Evolutionary conservation across 2,329 filamentous ascomycete species (phyloP), one percentile per base, ranked within the genome.

Genomic region (Microdochium bolleyi): DNA sequence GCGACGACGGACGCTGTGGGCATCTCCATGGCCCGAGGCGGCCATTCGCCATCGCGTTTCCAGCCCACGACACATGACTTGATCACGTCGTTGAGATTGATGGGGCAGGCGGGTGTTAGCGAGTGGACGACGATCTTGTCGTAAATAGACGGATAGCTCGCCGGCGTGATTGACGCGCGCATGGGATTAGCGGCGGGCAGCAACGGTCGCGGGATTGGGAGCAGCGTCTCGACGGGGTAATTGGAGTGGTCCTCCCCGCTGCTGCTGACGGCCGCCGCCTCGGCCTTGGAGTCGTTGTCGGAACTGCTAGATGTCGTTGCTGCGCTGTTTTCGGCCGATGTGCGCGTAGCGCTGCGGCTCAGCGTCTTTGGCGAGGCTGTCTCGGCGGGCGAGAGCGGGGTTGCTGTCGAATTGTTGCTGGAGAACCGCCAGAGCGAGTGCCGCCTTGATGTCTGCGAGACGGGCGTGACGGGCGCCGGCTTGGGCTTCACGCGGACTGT

Each of bases 31-130:
- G 76, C 67, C 59, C 81, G 82, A 1, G 88, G 89, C 3, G 92
- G 92, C 92, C 92, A 97, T 68, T 96, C 89, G 16, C 91, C 92
- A 61, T 94, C 89, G 41, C 89, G 80, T 68, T 95, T 95, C 92
- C 92, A 96, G 46, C 92, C 92, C 25, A 87, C 79, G 1, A 97
- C 91, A 58, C 92, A 88, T 13, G 89, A 83, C 10, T 83, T 80
- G 22, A 89, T 83, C 73, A 96, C 85, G 61, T 95, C 89, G 27
- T 79, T 73, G 0, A 97, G 79, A 61, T 96, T 96, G 63, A 96
- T 87, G 3, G 92, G 92, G 16, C 95, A 89, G 1, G 87, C 86
- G 0, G 92, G 92, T 2, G 90, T 89, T 57, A 94, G 80, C 37
- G 78, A 81, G 62, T 92, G 85, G 1, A 91, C 68, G 44, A 96